phyloP scores from a whole-genome alignment of 306 rosid genomes.

The Datisca glomerata region DNA sequence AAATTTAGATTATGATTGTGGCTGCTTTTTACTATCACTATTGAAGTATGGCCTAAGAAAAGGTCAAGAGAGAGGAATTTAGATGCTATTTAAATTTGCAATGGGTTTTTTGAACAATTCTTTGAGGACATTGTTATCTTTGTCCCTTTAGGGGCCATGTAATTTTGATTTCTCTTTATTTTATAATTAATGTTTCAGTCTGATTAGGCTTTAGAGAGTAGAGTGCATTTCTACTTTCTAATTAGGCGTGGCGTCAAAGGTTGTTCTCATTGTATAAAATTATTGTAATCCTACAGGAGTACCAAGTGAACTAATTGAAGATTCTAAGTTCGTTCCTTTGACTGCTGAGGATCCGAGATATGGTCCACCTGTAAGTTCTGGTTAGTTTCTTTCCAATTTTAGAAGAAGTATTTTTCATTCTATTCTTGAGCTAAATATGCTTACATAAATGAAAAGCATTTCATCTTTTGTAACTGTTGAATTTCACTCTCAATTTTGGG shows the following conservation, averaged over 20 bases:
- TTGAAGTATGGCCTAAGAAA: too few species aligned
- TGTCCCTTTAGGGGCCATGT: too few species aligned
- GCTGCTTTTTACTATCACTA: too few species aligned
- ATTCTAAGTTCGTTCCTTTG: slow-evolving; percentile 83
- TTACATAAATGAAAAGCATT: neutral
- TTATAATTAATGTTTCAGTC: too few species aligned
- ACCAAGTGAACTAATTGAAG: slow-evolving; percentile 57
- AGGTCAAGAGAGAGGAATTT: too few species aligned
- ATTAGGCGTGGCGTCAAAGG: too few species aligned
- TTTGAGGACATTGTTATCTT: too few species aligned
- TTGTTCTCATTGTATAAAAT: slow-evolving; percentile 2
- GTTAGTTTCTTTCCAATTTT: slow-evolving; percentile 45
- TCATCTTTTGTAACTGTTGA: neutral
- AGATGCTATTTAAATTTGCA: too few species aligned
- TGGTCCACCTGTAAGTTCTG: slow-evolving; percentile 99
- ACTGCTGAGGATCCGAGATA: slow-evolving; percentile 55
- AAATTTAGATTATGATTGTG: too few species aligned
- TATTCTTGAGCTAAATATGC: neutral
- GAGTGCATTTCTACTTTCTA: neutral
- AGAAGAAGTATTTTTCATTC: slow-evolving; percentile 1
- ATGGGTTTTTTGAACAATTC: too few species aligned
- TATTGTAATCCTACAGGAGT: slow-evolving; percentile 31
- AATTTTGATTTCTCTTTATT: neutral
- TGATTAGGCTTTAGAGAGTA: neutral
- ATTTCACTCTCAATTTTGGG: neutral